These are phyloP conservation scores for Quercus phellos DNA, from an alignment of 331 rosid species.

Conservation along the genomic window DNA sequence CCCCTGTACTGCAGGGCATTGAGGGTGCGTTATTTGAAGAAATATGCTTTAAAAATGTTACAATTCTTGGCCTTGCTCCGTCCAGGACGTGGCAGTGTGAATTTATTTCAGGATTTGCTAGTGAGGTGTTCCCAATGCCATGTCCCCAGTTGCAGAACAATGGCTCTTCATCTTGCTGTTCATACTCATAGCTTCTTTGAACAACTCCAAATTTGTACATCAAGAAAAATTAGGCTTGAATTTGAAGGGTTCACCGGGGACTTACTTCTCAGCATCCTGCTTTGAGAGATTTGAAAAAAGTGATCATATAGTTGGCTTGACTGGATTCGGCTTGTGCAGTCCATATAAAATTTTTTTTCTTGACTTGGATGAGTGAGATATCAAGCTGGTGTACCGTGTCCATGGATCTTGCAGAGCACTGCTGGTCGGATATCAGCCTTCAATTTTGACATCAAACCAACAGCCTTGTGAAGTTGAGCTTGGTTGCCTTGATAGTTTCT, in stretches of 20 bases:
- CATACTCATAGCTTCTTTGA: conserved; percentile 16
- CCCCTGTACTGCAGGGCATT: conserved; percentile 66
- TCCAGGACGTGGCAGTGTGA: conserved; percentile 77
- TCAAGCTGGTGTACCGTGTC: background rate
- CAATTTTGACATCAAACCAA: background rate
- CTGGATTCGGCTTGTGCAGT: conserved; percentile 15
- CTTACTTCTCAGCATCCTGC: background rate
- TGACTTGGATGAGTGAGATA: conserved; percentile 10
- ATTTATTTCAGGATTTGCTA: conserved; percentile 61
- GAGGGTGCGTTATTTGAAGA: conserved; percentile 61
- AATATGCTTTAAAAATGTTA: conserved; percentile 68
- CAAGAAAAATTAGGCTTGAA: background rate
- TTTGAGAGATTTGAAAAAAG: background rate
- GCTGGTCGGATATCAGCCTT: background rate
- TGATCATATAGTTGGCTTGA: conserved; percentile 3
- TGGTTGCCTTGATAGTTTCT: background rate
- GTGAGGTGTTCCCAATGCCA: conserved; percentile 59
- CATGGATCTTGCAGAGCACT: background rate
- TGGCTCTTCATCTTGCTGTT: conserved; percentile 40
- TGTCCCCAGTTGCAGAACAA: conserved; percentile 57
- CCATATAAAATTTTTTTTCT: background rate
- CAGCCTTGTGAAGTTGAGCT: background rate
- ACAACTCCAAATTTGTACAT: background rate
- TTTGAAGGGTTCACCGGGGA: conserved; percentile 3
- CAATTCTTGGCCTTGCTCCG: conserved; percentile 46